Conservation (phyloP, 495 filamentous ascomycete genomes). For the Xylaria longipes region DNA sequence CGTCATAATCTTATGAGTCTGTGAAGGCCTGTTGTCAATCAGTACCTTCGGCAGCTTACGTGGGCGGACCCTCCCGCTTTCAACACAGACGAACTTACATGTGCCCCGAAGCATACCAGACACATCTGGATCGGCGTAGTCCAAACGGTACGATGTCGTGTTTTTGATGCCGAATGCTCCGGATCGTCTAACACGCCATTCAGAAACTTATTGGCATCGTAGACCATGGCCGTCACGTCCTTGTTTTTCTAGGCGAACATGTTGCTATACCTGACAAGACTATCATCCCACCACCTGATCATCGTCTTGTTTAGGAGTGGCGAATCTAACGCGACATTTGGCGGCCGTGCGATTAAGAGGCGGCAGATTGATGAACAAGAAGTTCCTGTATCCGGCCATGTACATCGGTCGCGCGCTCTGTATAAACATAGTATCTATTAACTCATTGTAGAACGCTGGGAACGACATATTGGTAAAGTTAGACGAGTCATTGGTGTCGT, state of each 20-base stretch:
- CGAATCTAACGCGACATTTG: conserved; percentile 42
- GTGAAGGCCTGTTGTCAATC: not conserved
- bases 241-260: conserved; percentile 31
- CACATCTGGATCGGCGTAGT: conserved; percentile 58
- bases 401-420: conserved; percentile 47
- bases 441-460: conserved; percentile 45
- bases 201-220: conserved; percentile 53
- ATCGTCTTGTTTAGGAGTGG: conserved; percentile 56
- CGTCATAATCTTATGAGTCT: conserved; percentile 7
- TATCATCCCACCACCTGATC: conserved; percentile 49
- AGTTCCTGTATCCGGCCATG: conserved; percentile 52
- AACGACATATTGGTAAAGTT: conserved; percentile 47
- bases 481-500: conserved; percentile 50
- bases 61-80: not conserved
- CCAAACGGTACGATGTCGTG: conserved; percentile 56
- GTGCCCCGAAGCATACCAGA: conserved; percentile 61
- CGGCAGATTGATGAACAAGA: conserved; percentile 59
- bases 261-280: conserved; percentile 37
- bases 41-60: not conserved
- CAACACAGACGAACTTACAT: conserved; percentile 31
- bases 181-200: conserved; percentile 54
- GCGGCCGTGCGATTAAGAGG: conserved; percentile 54
- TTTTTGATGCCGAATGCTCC: conserved; percentile 53
- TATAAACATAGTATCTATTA: conserved; percentile 49
- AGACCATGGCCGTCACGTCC: conserved; percentile 47